Conservation (phyloP, 176 grass and related monocot genomes). For the Puya raimondii region DNA sequence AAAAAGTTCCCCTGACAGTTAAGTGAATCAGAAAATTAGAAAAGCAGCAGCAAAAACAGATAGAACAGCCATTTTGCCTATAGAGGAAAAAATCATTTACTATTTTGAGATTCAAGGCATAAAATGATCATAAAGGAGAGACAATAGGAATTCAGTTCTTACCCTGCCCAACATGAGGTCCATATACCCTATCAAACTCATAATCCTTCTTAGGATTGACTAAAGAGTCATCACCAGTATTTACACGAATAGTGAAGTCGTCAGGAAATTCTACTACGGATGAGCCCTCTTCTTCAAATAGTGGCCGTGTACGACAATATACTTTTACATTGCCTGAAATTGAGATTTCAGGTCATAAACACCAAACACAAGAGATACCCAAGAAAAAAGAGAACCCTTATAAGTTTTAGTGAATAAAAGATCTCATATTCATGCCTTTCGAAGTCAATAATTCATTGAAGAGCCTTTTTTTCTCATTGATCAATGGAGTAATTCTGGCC, state of each 20-base stretch:
- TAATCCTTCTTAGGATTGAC: constrained; percentile 91
- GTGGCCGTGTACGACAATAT: constrained; percentile 77
- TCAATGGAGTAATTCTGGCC: constrained; percentile 78
- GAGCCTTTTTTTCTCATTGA: constrained; percentile 89
- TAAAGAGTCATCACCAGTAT: constrained; percentile 83
- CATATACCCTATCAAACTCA: constrained; percentile 94
- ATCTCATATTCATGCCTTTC: constrained; percentile 44
- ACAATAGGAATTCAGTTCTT: constrained; percentile 19
- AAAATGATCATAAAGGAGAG: constrained; percentile 9
- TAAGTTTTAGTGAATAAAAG: constrained; percentile 8
- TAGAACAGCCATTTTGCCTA: constrained; percentile 8
- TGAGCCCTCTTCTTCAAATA: constrained; percentile 77
- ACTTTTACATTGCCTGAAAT: constrained; percentile 89
- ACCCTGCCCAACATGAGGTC: constrained; percentile 92
- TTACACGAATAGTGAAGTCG: constrained; percentile 86
- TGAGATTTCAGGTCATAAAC: constrained; percentile 18
- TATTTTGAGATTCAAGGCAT: background rate
- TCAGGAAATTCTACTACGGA: constrained; percentile 84
- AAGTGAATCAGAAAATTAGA: constrained; percentile 14
- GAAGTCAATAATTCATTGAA: constrained; percentile 89
- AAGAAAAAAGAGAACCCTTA: constrained; percentile 20
- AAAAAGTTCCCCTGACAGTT: constrained; percentile 74
- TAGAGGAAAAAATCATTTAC: constrained; percentile 2
- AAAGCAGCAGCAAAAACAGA: constrained; percentile 16
- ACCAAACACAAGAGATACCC: constrained; percentile 12